Evolutionary conservation across 495 filamentous ascomycete genomes (phyloP), one percentile per base, ranked within the genome.

Genomic region (Lasiosphaeria hispida): DNA sequence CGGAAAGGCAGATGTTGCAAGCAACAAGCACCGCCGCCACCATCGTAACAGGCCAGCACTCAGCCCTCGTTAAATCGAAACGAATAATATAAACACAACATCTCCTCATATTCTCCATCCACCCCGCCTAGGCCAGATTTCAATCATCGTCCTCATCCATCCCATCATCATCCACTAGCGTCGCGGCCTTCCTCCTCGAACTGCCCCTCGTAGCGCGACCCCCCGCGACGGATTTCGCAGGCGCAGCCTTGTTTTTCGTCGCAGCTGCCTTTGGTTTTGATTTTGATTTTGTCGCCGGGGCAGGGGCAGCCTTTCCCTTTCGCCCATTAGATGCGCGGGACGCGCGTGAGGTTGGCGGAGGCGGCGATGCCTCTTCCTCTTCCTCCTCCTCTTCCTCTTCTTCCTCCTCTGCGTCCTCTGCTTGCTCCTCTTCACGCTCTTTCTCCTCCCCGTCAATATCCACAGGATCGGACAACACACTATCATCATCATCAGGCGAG

Each of bases 111-210:
- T 30, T 36, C 44, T 13, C n/a, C 53, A 3, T 19, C 35, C 15
- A 23, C 43, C 17, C 10, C 14, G 10, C n/a, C 18, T 10, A 11
- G 18, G 15, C 10, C 44, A 17, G 19, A 45, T 36, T 17, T 58
- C 53, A 59, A 34, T 63, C 60, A 19, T 58, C 57, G 35, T 66
- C 63, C 23, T 61, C 63, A 30, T 66, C 64, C 64, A 66, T 66
- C 45, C 50, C 62, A 34, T 64, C 54, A 17, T 58, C 48, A 48
- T 36, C 48, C 0, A 34, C 50, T 10, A 15, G 34, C 14, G 33
- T 37, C 19, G 40, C 51, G 17, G 14, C 57, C 42, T 54, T 62
- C 19, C 36, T 63, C 37, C 59, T 57, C 33, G 49, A 47, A 4
- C 54, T 55, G 30, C 50, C 49, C 43, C 53, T 58, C 19, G 42